phyloP scores from a whole-genome alignment of 2,329 filamentous ascomycete species.

The Aspergillus sojae region DNA sequence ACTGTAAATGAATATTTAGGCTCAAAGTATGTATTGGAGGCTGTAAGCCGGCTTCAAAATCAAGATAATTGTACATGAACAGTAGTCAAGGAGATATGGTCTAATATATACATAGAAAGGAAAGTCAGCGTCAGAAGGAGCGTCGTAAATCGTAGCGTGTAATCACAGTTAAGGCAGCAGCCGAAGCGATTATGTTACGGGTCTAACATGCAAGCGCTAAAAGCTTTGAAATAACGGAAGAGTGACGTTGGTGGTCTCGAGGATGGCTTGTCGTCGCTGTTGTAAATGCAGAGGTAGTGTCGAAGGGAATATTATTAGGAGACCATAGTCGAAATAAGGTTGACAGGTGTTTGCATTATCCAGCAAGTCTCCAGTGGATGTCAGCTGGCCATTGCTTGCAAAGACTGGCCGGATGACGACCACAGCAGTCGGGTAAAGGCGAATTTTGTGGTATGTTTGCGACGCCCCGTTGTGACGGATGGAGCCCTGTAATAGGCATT shows the following conservation, averaged over 20 bases:
- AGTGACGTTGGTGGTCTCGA: neutral
- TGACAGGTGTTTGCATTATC: neutral
- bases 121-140: neutral
- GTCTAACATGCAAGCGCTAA: neutral
- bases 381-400: conserved; percentile 1
- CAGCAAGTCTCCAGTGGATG: neutral
- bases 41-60: neutral
- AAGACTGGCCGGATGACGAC: neutral
- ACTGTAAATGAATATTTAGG: neutral
- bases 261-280: neutral
- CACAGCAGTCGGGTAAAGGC: neutral
- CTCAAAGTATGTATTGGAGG: neutral
- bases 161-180: neutral
- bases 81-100: neutral
- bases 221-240: neutral
- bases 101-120: neutral
- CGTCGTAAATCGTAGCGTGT: neutral
- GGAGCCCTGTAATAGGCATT: neutral
- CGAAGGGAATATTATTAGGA: neutral
- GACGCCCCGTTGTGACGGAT: neutral
- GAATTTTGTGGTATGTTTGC: neutral
- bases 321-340: neutral
- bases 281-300: neutral
- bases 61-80: neutral
- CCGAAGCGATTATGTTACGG: neutral